Base-by-base conservation (phyloP, 202 grass and related monocot genomes). In the Bolboschoenoplectus hybrid region DNA sequence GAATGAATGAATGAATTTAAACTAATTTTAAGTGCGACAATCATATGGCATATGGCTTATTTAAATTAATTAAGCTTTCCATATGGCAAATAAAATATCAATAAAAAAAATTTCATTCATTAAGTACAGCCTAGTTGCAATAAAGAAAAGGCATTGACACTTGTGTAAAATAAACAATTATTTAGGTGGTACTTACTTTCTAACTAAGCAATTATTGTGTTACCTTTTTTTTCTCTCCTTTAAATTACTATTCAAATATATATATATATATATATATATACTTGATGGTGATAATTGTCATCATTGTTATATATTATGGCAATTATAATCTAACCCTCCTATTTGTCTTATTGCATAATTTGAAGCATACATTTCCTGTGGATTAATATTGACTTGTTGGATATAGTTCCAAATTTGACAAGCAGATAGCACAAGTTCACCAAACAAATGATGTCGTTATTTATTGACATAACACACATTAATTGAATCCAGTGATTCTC, bases 341-440 rank as follows among this genome's bases (percentile, higher is more conserved):
- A 67, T 38, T 67, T 3, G 7, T 62, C 63, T 67, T 67, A 9
- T 38, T 38, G 34, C 34, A 52, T 36, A 32, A 1, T 26, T 5
- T 67, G 64, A 36, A 64, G 35, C 64, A 67, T 7, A 32, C 13
- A 41, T 16, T 36, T 11, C 0, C 20, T 64, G 3, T 64, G 35
- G 20, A 32, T 64, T 64, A 35, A 64, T 64, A 34, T 34, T 64
- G 12, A 9, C 36, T 2, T 12, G 13, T 68, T 43, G 66, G 38
- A 69, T 69, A 69, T 69, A 43, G 9, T 17, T 41, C 43, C 9
- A 12, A 16, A 69, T 41, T 69, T 69, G 38, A 69, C 36, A 43
- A 43, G 66, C 38, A 69, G 38, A 69, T 69, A 69, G 66, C 66
- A 69, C 6, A 10, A 69, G 38, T 69, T 69, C 13, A 69, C 38